Evolutionary conservation across 768 basidiomycete genomes (phyloP).

Genomic region (Suillus variegatus): DNA sequence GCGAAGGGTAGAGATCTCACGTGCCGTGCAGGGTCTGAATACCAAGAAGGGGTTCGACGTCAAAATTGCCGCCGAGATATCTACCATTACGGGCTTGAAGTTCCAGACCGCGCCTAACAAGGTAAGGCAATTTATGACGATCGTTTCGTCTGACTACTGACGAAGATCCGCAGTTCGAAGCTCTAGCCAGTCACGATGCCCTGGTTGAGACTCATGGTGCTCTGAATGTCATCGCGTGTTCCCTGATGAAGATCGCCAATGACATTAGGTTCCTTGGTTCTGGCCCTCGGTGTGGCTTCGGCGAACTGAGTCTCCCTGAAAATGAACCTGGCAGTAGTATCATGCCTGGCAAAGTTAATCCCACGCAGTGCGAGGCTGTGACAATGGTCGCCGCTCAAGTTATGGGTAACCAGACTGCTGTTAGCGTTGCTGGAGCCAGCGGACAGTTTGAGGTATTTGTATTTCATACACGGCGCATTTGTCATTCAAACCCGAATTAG

Average conservation of each 20-base stretch:
- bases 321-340: conserved; percentile 99
- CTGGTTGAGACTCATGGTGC: conserved; percentile 97
- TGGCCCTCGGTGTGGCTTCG: conserved; percentile 96
- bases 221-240: conserved; percentile 94
- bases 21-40: conserved; percentile 77
- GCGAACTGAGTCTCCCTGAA: conserved; percentile 92
- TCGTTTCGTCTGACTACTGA: background rate
- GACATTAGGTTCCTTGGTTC: conserved; percentile 98
- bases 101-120: conserved; percentile 99
- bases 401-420: conserved; percentile 94
- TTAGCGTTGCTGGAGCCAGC: conserved; percentile 89
- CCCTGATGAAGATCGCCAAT: conserved; percentile 99
- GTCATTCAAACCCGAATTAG: conserved; percentile 36
- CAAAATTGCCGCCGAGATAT: conserved; percentile 89
- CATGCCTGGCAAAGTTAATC: conserved; percentile 99
- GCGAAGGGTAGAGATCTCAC: conserved; percentile 7
- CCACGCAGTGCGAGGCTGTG: conserved; percentile 97
- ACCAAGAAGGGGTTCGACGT: conserved; percentile 96
- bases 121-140: conserved; percentile 40
- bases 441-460: conserved; percentile 94
- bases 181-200: conserved; percentile 96
- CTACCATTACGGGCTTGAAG: conserved; percentile 84
- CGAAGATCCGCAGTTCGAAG: conserved; percentile 74
- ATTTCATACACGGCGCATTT: conserved; percentile 9
- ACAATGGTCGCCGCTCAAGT: conserved; percentile 99